Base-by-base conservation (phyloP, 768 basidiomycete species). In the Tulasnella sp. region DNA sequence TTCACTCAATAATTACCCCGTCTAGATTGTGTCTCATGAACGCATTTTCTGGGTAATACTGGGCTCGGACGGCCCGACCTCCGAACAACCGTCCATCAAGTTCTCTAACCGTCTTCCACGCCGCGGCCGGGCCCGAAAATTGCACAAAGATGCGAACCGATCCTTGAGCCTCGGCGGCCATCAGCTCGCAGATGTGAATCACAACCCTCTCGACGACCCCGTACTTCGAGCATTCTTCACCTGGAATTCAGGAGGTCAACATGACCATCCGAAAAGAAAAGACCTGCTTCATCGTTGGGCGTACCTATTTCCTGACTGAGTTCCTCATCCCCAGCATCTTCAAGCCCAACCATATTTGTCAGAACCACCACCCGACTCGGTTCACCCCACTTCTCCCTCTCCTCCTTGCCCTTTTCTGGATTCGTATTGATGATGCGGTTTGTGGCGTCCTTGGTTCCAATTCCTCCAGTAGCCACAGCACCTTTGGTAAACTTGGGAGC, bases 81-180 rank as follows among this genome's bases (percentile, higher is more conserved):
- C 94, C 96, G 83, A 98, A 99, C 84, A 90, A 97, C 40, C 97
- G 88, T 31, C 96, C 97, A 82, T 99, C 95, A 76, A 98, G 88
- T 84, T 97, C 96, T 73, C 95, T 90, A 2, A 97, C 94, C 0
- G 95, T 96, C 85, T 95, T 95, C 97, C 96, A 99, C 7, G 97
- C 97, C 16, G 95, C 97, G 0, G 90, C 96, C 6, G 94, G 94
- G 0, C 97, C 97, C 0, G 92, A 91, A 83, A 97, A 99, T 76
- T 94, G 86, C 21, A 98, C 93, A 84, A 98, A 99, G 77, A 98
- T 92, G 75, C 96, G 92, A 5, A 98, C 93, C 1, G 92, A 91
- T n/a, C 95, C 93, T n/a, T 92, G 91, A 2, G 90, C 87, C 73
- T 92, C 88, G 3, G 85, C 81, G 0, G 94, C 89, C 1, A 89